These are phyloP conservation scores for Paraphaeosphaeria sporulosa DNA, from an alignment of 2,329 filamentous ascomycete species.

Conservation along the genomic window DNA sequence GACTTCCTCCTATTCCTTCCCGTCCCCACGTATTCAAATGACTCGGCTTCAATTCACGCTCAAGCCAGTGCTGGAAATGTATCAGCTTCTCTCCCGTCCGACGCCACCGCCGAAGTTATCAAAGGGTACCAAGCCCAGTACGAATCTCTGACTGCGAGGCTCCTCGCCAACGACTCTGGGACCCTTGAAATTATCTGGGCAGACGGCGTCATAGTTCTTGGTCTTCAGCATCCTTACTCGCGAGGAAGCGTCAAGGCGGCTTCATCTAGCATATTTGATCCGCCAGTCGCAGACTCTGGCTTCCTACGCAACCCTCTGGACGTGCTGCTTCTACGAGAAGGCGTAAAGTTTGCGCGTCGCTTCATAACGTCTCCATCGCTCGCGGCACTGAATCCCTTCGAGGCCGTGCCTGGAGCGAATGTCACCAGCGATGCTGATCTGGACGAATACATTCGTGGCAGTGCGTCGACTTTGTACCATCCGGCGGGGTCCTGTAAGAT, in stretches of 20 bases:
- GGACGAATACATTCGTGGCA: constrained; percentile 24
- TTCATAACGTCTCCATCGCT: constrained; percentile 23
- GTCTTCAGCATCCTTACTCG: constrained; percentile 34
- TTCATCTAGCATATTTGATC: constrained; percentile 31
- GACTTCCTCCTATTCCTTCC: constrained; percentile 36
- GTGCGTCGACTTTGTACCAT: constrained; percentile 31
- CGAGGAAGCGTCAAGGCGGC: constrained; percentile 34
- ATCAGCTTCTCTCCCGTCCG: constrained; percentile 24
- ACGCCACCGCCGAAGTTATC: constrained; percentile 25
- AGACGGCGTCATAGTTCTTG: constrained; percentile 26
- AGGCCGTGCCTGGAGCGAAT: constrained; percentile 30
- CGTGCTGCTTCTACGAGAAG: constrained; percentile 29
- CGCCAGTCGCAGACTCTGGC: constrained; percentile 32
- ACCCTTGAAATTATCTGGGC: constrained; percentile 31
- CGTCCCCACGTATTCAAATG: constrained; percentile 27
- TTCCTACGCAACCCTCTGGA: constrained; percentile 37
- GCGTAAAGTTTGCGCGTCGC: constrained; percentile 26
- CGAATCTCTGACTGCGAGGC: constrained; percentile 26
- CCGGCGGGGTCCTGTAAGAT: constrained; percentile 37
- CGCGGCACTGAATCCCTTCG: constrained; percentile 27
- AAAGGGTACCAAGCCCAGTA: constrained; percentile 27
- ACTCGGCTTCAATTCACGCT: constrained; percentile 21
- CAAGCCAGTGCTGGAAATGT: constrained; percentile 25
- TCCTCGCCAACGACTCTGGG: constrained; percentile 25
- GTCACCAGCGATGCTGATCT: constrained; percentile 29